These are phyloP conservation scores for Osmanthus fragrans DNA, from an alignment of 257 asterid genomes.

Conservation along the genomic window DNA sequence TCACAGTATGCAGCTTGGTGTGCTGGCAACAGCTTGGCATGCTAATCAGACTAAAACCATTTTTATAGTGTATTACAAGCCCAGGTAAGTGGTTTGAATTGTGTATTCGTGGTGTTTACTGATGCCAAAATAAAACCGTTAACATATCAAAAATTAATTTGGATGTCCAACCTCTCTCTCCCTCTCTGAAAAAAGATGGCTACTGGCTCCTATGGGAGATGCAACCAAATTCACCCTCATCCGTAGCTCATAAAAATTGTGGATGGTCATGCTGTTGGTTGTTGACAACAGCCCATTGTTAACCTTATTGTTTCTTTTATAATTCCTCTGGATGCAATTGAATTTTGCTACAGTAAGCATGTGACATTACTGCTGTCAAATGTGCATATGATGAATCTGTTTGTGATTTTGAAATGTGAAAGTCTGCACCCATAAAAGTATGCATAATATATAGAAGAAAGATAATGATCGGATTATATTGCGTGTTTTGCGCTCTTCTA, in stretches of 20 bases:
- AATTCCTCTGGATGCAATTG: neutral
- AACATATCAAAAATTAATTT: neutral
- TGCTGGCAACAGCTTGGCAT: slow-evolving; percentile 98
- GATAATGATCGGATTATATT: neutral
- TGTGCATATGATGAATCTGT: neutral
- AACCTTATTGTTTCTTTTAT: neutral
- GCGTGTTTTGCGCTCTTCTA: slow-evolving; percentile 12
- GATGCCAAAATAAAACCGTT: neutral
- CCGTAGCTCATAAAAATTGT: neutral
- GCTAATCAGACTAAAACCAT: slow-evolving; percentile 86
- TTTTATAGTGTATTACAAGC: slow-evolving; percentile 90
- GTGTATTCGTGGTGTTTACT: neutral
- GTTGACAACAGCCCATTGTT: neutral
- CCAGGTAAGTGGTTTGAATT: slow-evolving; percentile 56
- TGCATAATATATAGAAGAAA: slow-evolving; percentile 3
- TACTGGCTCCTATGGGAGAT: neutral
- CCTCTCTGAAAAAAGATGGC: neutral
- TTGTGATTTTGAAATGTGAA: neutral
- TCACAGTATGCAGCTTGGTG: slow-evolving; percentile 99
- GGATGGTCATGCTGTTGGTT: neutral
- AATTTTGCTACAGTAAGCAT: slow-evolving; percentile 7
- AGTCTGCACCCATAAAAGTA: neutral
- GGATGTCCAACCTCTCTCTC: neutral
- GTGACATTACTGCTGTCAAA: neutral
- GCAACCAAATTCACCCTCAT: neutral